Base-by-base conservation (phyloP, 164 flowering plant genomes). In the Sedum album region DNA sequence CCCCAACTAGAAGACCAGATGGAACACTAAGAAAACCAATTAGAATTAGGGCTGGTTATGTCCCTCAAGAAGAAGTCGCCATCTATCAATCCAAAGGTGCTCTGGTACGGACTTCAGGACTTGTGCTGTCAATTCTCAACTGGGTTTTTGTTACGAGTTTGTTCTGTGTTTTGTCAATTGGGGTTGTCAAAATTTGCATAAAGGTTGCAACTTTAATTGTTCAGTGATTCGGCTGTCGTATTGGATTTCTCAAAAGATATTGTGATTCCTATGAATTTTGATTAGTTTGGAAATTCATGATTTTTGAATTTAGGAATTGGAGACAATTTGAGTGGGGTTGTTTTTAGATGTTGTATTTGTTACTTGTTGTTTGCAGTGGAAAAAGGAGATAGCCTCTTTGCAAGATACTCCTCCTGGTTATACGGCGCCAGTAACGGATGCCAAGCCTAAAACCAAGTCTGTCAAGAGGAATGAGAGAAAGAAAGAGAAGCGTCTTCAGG, bases 1-100 rank as follows among this genome's bases (percentile, higher is more conserved):
- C 79, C 4, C 88, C 93, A 13, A 84, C 87, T 6, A 76, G 88
- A 11, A 60, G 93, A 69, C 84, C 93, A 46, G 93, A 87, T 66
- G 93, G 93, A 7, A 79, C 87, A 17, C 78, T 84, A 61, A 78
- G 90, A 1, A 85, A 84, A 61, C 81, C 89, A 55, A 81, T 85
- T 39, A 80, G 80, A 46, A 86, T 86, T 73, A 75, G 91, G 69
- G 87, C 91, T 49, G 90, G 90, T 28, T 84, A 87, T 66, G 78
- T 73, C 17, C 93, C 93, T 66, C 93, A 82, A 64, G 93, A 87
- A 4, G 93, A 87, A 80, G 93, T 87, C 68, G 87, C 87, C 70
- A 84, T 80, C 62, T 87, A 87, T 68, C 76, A 87, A 66, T 81
- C 93, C 70, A 87, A 79, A 78, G 90, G 89, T 62, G 78, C 92